Percentiles rank a stretch among this genome's conserved stretches.
These are phyloP conservation scores for Lodderomyces jiufengensis DNA, from an alignment of 1,139 yeast species.

Conservation along the genomic window DNA sequence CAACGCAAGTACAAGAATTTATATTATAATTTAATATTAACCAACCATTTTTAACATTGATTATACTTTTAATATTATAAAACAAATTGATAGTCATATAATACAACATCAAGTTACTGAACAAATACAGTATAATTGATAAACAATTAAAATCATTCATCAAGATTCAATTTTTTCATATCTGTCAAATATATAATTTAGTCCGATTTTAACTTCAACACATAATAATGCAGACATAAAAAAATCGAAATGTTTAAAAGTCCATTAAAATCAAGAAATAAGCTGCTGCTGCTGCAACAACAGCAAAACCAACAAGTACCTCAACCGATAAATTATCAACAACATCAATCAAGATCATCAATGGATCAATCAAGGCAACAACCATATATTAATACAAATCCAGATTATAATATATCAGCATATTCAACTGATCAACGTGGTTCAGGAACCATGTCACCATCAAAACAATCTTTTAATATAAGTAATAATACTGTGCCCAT, in stretches of 20 bases:
- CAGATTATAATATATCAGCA: not conserved
- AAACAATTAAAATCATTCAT: too few relatives aligned
- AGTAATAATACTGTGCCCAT: slow-evolving; percentile 2
- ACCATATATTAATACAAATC: slow-evolving; percentile 1
- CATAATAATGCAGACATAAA: too few relatives aligned
- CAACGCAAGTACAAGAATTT: too few relatives aligned
- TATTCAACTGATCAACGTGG: not conserved
- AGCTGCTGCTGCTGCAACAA: slow-evolving; percentile 1
- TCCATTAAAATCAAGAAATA: slow-evolving; percentile 7
- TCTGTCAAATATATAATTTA: too few relatives aligned
- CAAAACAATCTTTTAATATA: slow-evolving; percentile 1
- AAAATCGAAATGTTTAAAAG: slow-evolving; percentile 7
- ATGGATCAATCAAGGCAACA: not conserved
- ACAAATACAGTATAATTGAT: too few relatives aligned
- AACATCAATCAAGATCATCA: not conserved
- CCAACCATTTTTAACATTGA: too few relatives aligned
- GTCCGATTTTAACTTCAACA: too few relatives aligned
- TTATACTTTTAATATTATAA: too few relatives aligned
- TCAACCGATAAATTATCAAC: not conserved
- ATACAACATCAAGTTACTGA: too few relatives aligned
- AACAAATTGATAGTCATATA: too few relatives aligned
- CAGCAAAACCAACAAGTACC: slow-evolving; percentile 1
- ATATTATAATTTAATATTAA: too few relatives aligned
- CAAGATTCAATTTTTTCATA: too few relatives aligned
- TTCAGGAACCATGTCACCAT: slow-evolving; percentile 4